phyloP scores from a whole-genome alignment of 2,329 filamentous ascomycete species.

The Rutstroemia sydowiana region DNA sequence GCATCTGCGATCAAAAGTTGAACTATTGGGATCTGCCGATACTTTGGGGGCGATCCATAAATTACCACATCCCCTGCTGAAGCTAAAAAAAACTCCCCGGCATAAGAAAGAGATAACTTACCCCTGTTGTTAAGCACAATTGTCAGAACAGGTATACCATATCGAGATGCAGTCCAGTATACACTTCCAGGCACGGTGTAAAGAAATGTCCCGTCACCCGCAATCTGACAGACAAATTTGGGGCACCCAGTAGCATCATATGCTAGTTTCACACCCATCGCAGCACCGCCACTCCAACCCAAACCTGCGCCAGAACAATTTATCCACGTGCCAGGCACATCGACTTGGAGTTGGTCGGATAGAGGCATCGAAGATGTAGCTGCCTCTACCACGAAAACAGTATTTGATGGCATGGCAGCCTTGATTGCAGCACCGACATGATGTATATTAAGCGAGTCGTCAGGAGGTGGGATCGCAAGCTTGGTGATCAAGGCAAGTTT shows the following conservation, averaged over 20 bases:
- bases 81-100: neutral
- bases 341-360: slow-evolving; percentile 39
- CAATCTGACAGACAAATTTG: slow-evolving; percentile 47
- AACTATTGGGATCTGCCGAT: too few species aligned
- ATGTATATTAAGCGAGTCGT: neutral
- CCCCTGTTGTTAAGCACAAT: slow-evolving; percentile 39
- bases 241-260: slow-evolving; percentile 14
- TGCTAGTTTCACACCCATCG: slow-evolving; percentile 67
- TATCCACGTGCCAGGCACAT: slow-evolving; percentile 66
- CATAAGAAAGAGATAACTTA: neutral
- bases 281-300: slow-evolving; percentile 68
- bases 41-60: too few species aligned
- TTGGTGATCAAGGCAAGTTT: neutral
- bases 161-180: slow-evolving; percentile 58
- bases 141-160: slow-evolving; percentile 54
- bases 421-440: neutral
- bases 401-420: neutral
- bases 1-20: too few species aligned
- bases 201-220: slow-evolving; percentile 57
- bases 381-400: neutral
- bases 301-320: slow-evolving; percentile 33
- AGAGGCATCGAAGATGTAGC: neutral
- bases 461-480: neutral
- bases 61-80: too few species aligned
- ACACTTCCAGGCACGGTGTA: slow-evolving; percentile 55